Evolutionary conservation across 2,329 filamentous ascomycete species (phyloP).

Genomic region (Hymenoscyphus scutula): DNA sequence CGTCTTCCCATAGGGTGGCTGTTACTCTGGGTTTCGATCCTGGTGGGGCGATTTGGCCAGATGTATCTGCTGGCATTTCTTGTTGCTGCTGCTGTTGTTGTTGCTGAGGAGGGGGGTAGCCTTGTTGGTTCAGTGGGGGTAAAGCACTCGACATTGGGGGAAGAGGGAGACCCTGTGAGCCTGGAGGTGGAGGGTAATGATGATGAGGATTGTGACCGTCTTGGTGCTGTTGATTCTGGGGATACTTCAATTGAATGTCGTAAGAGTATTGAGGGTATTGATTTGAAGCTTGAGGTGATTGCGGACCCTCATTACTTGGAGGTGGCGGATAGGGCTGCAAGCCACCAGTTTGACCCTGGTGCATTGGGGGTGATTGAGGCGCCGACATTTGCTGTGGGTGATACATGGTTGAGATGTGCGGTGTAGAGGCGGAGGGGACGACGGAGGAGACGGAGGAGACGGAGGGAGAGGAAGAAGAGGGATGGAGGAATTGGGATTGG

Average conservation of each 20-base stretch:
- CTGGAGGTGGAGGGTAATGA: slow-evolving; percentile 18
- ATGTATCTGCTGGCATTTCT: slow-evolving; percentile 57
- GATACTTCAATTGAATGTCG: slow-evolving; percentile 28
- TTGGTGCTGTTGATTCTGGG: slow-evolving; percentile 18
- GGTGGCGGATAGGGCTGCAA: slow-evolving; percentile 18
- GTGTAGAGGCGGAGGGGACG: slow-evolving; percentile 1
- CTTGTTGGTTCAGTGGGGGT: slow-evolving; percentile 9
- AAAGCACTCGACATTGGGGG: slow-evolving; percentile 25
- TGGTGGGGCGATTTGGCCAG: slow-evolving; percentile 83
- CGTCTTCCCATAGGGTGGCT: slow-evolving; percentile 94
- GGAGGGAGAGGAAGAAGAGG: slow-evolving; percentile 2
- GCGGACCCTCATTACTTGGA: slow-evolving; percentile 15
- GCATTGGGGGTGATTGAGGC: slow-evolving; percentile 12
- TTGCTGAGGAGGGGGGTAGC: slow-evolving; percentile 8
- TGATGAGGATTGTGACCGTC: slow-evolving; percentile 14
- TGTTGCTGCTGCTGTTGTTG: too few relatives aligned
- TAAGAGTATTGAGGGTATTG: slow-evolving; percentile 29
- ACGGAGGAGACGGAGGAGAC: too few relatives aligned
- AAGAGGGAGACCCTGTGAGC: slow-evolving; percentile 18
- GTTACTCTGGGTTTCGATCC: slow-evolving; percentile 97
- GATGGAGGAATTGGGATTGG: slow-evolving; percentile 5
- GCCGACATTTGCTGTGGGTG: slow-evolving; percentile 15
- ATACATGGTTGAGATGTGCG: slow-evolving; percentile 12
- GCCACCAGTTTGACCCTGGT: slow-evolving; percentile 9
- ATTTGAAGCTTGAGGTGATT: slow-evolving; percentile 21